Conservation (phyloP, 2,329 filamentous ascomycete species). For the Penicillium sp. region DNA sequence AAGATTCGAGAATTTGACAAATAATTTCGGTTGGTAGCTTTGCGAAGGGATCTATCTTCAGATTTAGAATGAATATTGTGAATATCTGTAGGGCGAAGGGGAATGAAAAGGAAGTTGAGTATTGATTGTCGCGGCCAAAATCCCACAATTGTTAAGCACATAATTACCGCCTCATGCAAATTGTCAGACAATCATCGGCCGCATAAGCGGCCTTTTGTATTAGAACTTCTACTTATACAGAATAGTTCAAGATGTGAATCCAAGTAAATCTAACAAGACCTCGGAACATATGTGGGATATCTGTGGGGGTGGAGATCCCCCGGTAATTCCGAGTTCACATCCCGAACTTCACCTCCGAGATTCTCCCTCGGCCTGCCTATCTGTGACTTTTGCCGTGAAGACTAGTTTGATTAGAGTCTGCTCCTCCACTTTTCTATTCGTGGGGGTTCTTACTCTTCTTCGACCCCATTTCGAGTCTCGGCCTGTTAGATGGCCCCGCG, state of each 20-base stretch:
- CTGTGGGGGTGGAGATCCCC: background rate
- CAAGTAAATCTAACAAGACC: background rate
- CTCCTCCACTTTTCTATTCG: background rate
- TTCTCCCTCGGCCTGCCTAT: background rate
- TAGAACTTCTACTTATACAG: too few relatives aligned
- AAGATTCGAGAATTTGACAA: background rate
- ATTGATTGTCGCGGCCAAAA: too few relatives aligned
- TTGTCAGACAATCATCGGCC: too few relatives aligned
- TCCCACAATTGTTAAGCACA: too few relatives aligned
- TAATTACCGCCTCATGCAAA: too few relatives aligned
- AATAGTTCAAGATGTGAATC: background rate
- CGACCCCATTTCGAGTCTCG: background rate
- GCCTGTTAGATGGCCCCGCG: background rate
- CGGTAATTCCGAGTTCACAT: background rate
- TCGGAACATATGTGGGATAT: background rate
- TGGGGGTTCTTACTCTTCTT: background rate
- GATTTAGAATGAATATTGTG: background rate
- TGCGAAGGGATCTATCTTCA: background rate
- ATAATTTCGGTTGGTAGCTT: background rate
- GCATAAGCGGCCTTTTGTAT: too few relatives aligned
- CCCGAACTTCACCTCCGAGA: conserved; percentile 4
- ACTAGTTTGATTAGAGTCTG: background rate
- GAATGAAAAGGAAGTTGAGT: background rate
- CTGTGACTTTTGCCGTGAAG: background rate
- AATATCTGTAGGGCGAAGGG: background rate